phyloP scores from a whole-genome alignment of 306 rosid genomes.

The Castanea sativa region DNA sequence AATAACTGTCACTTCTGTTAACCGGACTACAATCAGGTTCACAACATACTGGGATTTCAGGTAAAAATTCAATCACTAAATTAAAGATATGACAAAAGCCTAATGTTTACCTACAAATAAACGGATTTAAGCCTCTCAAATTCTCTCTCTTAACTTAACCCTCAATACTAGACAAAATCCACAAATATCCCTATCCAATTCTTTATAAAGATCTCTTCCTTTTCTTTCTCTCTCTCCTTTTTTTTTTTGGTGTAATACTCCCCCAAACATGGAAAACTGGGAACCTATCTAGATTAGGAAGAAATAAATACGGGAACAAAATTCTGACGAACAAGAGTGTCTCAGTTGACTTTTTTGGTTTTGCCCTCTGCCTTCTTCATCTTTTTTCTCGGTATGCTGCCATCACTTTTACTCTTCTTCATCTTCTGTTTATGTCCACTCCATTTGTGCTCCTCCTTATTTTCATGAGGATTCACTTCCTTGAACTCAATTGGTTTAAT shows the following conservation, averaged over 20 bases:
- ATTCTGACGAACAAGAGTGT: background rate
- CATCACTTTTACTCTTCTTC: constrained; percentile 34
- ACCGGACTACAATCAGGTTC: background rate
- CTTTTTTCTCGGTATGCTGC: constrained; percentile 39
- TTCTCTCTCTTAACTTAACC: background rate
- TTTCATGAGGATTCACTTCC: constrained; percentile 70
- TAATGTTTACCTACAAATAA: background rate
- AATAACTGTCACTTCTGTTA: background rate
- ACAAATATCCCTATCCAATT: background rate
- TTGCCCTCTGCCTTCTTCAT: constrained; percentile 18
- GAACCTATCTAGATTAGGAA: constrained; percentile 7
- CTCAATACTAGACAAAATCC: background rate
- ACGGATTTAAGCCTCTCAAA: background rate
- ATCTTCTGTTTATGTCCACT: constrained; percentile 44
- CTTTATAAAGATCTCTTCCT: background rate
- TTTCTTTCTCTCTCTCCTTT: background rate
- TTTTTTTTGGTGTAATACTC: background rate
- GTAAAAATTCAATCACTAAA: background rate
- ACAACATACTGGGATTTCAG: background rate
- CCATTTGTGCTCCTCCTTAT: constrained; percentile 29
- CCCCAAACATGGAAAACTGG: constrained; percentile 23
- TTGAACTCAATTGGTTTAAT: constrained; percentile 67
- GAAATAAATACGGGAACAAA: background rate
- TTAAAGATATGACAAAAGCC: background rate
- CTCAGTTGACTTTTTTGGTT: constrained; percentile 2